Evolutionary conservation across 2,329 filamentous ascomycete species (phyloP).

Genomic region (Ophiostoma novo-ulmi): DNA sequence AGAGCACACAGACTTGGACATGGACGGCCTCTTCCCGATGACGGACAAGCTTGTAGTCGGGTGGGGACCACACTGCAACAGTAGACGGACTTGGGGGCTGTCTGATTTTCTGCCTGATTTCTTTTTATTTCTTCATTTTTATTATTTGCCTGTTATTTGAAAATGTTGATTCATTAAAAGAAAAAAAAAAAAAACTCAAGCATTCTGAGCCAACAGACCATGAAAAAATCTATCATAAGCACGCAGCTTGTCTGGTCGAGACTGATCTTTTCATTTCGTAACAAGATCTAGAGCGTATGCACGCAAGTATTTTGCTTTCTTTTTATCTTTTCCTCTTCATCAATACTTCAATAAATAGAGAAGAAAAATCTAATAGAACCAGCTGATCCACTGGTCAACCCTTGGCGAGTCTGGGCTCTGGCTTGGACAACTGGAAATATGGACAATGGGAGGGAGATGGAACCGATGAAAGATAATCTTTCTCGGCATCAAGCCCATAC

Average conservation of each 20-base stretch:
- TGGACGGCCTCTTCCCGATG: conserved; percentile 2
- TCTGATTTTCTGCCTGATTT: not conserved
- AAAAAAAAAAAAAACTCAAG: not conserved
- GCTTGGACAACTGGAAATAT: not conserved
- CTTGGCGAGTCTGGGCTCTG: conserved; percentile 6
- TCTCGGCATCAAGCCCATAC: not conserved
- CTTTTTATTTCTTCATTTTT: not conserved
- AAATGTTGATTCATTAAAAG: not conserved
- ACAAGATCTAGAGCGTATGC: not conserved
- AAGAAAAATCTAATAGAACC: not conserved
- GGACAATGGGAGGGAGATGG: no score
- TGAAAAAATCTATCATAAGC: not conserved
- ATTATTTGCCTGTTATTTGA: not conserved
- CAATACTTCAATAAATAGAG: no score
- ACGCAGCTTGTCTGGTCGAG: not conserved
- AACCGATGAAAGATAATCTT: not conserved
- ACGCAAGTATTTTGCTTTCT: not conserved
- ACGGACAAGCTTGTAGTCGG: conserved; percentile 10
- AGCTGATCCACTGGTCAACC: not conserved
- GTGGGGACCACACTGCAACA: not conserved
- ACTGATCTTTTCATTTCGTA: not conserved
- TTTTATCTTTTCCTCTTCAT: not conserved
- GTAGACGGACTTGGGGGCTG: conserved; percentile 1
- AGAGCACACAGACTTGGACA: conserved; percentile 4
- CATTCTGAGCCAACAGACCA: not conserved